phyloP scores from a whole-genome alignment of 1,284 basidiomycete genomes.

The Leccinum subrobustum region DNA sequence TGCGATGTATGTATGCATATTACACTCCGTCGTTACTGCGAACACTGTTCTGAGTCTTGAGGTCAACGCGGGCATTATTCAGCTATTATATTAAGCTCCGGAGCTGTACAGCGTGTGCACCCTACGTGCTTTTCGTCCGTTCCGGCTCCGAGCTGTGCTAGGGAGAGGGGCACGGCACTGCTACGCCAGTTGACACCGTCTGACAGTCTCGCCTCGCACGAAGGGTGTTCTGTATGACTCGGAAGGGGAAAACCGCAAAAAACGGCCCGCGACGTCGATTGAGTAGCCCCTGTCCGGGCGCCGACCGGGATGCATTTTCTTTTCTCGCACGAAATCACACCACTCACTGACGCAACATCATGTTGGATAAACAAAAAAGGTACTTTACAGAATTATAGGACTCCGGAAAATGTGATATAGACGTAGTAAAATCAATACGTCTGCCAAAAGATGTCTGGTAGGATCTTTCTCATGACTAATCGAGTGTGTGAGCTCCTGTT shows the following conservation, averaged over 20 bases:
- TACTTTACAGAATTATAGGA: not conserved
- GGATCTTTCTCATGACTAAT: slow-evolving; percentile 39
- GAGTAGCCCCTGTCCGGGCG: not conserved
- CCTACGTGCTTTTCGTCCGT: too few relatives aligned
- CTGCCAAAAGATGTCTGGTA: slow-evolving; percentile 39
- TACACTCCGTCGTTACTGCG: too few relatives aligned
- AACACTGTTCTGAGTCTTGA: too few relatives aligned
- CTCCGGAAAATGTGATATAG: not conserved
- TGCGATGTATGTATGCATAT: too few relatives aligned
- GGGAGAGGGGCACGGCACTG: not conserved
- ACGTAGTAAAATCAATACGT: slow-evolving; percentile 28
- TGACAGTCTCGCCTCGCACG: not conserved
- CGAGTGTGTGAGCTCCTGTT: slow-evolving; percentile 6
- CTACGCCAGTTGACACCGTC: not conserved
- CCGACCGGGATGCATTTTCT: not conserved
- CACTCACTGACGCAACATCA: not conserved
- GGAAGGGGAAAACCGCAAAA: not conserved
- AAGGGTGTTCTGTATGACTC: not conserved
- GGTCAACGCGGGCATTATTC: too few relatives aligned
- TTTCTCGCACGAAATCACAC: not conserved
- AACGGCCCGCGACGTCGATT: not conserved
- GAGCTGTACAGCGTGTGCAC: too few relatives aligned
- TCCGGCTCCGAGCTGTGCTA: too few relatives aligned
- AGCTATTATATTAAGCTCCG: too few relatives aligned
- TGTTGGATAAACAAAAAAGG: not conserved